Evolutionary conservation across 108 stramenopile genomes (phyloP).

Genomic region (Parmales sp.): DNA sequence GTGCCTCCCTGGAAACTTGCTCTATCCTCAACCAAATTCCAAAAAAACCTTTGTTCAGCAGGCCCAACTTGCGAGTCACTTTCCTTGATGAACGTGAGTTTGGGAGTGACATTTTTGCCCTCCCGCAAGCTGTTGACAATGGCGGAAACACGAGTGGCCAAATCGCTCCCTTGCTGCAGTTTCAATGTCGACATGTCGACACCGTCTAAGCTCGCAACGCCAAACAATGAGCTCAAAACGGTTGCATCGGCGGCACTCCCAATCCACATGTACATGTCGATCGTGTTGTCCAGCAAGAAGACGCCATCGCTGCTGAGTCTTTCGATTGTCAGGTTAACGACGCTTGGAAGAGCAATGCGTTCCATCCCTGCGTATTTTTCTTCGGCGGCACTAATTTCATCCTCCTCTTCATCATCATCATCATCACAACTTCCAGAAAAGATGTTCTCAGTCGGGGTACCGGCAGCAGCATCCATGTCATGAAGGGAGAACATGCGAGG

Average conservation of each 20-base stretch:
- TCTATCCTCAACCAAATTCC: conserved; percentile 89
- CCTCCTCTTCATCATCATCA: conserved; percentile 7
- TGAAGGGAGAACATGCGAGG: conserved; percentile 92
- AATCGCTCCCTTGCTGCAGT: conserved; percentile 17
- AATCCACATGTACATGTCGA: conserved; percentile 91
- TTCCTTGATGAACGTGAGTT: conserved; percentile 74
- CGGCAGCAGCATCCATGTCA: conserved; percentile 64
- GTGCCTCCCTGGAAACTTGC: conserved; percentile 87
- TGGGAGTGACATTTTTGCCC: conserved; percentile 43
- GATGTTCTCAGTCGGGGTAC: conserved; percentile 38
- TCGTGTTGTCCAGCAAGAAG: conserved; percentile 81
- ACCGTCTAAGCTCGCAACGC: conserved; percentile 67
- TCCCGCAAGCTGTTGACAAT: conserved; percentile 75
- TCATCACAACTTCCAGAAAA: conserved; percentile 25
- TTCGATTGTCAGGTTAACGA: conserved; percentile 68
- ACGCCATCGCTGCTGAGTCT: conserved; percentile 68
- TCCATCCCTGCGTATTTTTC: conserved; percentile 49
- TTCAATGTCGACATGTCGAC: conserved; percentile 44
- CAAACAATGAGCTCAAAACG: conserved; percentile 70
- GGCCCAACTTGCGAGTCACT: conserved; percentile 71
- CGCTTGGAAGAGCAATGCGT: conserved; percentile 58
- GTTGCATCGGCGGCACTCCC: conserved; percentile 70
- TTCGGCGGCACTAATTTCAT: conserved; percentile 6
- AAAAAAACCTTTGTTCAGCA: conserved; percentile 84
- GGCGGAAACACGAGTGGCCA: conserved; percentile 57